Base-by-base conservation (phyloP, 208 protist species). In the Acanthamoeba culbertsoni region DNA sequence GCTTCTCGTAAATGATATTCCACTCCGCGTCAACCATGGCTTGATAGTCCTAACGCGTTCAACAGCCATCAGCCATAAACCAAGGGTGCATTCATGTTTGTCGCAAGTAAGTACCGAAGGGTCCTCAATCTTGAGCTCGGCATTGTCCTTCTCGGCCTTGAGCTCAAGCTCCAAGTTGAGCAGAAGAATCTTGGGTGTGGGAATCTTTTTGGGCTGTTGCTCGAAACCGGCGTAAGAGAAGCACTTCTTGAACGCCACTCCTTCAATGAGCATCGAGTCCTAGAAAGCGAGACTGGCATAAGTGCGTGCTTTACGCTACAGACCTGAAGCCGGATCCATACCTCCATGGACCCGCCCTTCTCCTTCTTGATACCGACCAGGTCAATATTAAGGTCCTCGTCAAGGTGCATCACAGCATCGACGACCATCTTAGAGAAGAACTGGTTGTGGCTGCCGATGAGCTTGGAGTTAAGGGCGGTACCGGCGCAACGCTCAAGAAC, bases 221-320 rank as follows among this genome's bases (percentile, higher is more conserved):
- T 99, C 99, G 93, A 99, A 99, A 59, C 99, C 99, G 71, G 99
- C 99, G 97, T 99, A 99, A 12, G 98, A 99, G 94, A 99, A 99
- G 45, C 99, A 99, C 97, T 99, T 99, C 97, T 99, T 99, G 98
- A 99, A 99, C 1, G 99, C 99, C 28, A 99, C 99, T 90, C 99
- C 99, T 75, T 99, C 97, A 71, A 99, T 98, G 40, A 99, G 97
- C 14, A 99, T 88, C 73, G 99, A 99, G 55, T 99, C 99, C 95
- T 98, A 92, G 37, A 94, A 3, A 90, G 43, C 26, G 71, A 63
- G 42, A 91, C 93, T 12, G 31, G 5, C 23, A 35, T 31, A 63
- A 86, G 75, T 33, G 48, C 23, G 90, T 63, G 68, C 23, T 63
- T 26, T 20, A 14, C 12, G 26, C 33, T n/a, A 45, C 28, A 33